Base-by-base conservation (phyloP, 31 red algal species). In the Asparagopsis taxiformis region DNA sequence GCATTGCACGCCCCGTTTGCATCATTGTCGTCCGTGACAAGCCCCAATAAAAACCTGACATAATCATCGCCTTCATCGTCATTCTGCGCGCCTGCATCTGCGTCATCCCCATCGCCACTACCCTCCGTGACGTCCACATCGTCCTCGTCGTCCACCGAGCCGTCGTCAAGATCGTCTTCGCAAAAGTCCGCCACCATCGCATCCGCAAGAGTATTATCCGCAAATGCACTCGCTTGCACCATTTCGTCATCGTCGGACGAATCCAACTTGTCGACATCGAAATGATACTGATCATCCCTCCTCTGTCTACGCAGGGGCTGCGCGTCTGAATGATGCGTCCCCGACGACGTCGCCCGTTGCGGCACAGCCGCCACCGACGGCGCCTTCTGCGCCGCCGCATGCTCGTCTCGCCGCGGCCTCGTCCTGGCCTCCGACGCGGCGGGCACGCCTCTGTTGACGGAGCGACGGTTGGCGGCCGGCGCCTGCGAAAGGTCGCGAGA, bases 161-260 rank as follows among this genome's bases (percentile, higher is more conserved):
- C 54, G 25, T 58, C 54, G 19, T 21, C 21, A 6, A 58, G 54
- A 7, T 58, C 54, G 19, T 58, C 54, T 13, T 46, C 41, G 41
- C 41, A 46, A 13, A 46, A 46, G 13, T 46, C 41, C 6, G 41
- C 6, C 6, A 46, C 41, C 13, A 13, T 13, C 6, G 41, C 8
- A 9, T 46, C 41, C 41, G 41, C 8, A 13, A 13, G 41, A 6
- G 13, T 13, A 13, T 46, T 13, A 1, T 54, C 48, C 1, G 23
- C 25, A 70, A 31, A 10, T 1, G 46, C 44, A 3, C 24, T 35
- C n/a, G 41, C 31, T 13, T 39, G 46, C 6, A 24, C 43, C 26
- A 52, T 48, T 1, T 70, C 66, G 21, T 70, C 66, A 16, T 70
- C 49, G 32, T 70, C 66, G 1, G 66, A 70, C 16, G 66, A 43